phyloP scores from a whole-genome alignment of 441 rosid genomes.

The Euphorbia corollata region DNA sequence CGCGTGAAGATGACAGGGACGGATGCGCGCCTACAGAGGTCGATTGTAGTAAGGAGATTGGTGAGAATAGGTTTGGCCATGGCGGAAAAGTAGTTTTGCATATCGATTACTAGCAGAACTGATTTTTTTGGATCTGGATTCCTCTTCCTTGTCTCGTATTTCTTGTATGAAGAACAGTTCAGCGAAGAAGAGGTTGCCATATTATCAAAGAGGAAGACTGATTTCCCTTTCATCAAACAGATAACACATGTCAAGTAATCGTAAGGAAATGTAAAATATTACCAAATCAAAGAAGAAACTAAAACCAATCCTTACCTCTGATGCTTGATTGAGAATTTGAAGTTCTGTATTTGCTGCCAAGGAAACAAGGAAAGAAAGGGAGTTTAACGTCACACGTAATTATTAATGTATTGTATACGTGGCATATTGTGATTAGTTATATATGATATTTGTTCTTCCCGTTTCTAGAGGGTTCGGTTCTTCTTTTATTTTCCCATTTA shows the following conservation, averaged over 20 bases:
- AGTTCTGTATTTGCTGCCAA: no score
- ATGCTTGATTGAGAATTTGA: background rate
- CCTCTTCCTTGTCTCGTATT: conserved; percentile 46
- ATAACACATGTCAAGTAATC: background rate
- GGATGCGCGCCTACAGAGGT: conserved; percentile 49
- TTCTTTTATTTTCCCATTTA: background rate
- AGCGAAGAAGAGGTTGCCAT: conserved; percentile 8
- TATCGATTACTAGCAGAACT: conserved; percentile 56
- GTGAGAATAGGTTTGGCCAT: conserved; percentile 48
- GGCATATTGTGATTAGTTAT: background rate
- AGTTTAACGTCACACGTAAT: background rate
- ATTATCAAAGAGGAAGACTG: background rate
- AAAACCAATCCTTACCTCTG: background rate
- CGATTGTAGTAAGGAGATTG: conserved; percentile 42
- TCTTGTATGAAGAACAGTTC: conserved; percentile 30
- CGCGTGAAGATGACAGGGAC: conserved; percentile 78
- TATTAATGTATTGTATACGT: background rate
- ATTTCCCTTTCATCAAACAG: background rate
- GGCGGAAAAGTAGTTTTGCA: conserved; percentile 55
- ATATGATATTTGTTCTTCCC: background rate
- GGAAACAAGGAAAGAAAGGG: background rate
- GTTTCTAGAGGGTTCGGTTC: background rate
- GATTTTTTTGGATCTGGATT: conserved; percentile 43
- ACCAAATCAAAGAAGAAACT: background rate
- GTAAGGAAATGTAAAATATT: background rate